Evolutionary conservation across 345 rosid species (phyloP).

Genomic region (Cardiospermum halicacabum): DNA sequence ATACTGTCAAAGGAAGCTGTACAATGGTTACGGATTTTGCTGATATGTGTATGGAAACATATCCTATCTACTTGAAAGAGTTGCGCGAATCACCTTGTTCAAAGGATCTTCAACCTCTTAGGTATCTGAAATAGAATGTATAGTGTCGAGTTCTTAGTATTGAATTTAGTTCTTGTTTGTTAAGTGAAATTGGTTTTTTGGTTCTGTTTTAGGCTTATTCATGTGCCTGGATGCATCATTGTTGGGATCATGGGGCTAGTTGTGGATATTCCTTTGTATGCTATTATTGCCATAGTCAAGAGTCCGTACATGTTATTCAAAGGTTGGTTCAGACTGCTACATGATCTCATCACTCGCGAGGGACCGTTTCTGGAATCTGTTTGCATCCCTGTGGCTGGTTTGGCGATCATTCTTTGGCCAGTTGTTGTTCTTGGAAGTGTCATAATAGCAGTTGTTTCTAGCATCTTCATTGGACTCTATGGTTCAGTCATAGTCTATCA

Average conservation of each 20-base stretch:
- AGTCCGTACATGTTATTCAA: conserved; percentile 70
- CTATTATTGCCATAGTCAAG: conserved; percentile 60
- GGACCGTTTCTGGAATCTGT: conserved; percentile 84
- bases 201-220: conserved; percentile 47
- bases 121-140: conserved; percentile 36
- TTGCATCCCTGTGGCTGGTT: conserved; percentile 74
- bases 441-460: conserved; percentile 43
- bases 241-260: conserved; percentile 62
- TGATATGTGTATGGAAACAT: conserved; percentile 71
- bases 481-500: conserved; percentile 71
- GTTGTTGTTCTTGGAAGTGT: conserved; percentile 66
- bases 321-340: conserved; percentile 69
- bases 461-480: conserved; percentile 70
- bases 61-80: conserved; percentile 58
- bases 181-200: background rate
- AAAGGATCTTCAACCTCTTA: conserved; percentile 50
- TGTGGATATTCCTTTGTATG: conserved; percentile 65
- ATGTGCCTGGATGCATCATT: conserved; percentile 65
- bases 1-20: conserved; percentile 69
- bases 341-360: conserved; percentile 65
- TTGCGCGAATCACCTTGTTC: conserved; percentile 46
- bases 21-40: conserved; percentile 68
- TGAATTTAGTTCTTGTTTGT: background rate
- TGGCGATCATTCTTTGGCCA: conserved; percentile 82
- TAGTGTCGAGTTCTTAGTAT: background rate